A percentile compares a stretch with the other conserved stretches of the same genome.
phyloP scores from a whole-genome alignment of 495 filamentous ascomycete species.

The Trichocladium uniseriatum region DNA sequence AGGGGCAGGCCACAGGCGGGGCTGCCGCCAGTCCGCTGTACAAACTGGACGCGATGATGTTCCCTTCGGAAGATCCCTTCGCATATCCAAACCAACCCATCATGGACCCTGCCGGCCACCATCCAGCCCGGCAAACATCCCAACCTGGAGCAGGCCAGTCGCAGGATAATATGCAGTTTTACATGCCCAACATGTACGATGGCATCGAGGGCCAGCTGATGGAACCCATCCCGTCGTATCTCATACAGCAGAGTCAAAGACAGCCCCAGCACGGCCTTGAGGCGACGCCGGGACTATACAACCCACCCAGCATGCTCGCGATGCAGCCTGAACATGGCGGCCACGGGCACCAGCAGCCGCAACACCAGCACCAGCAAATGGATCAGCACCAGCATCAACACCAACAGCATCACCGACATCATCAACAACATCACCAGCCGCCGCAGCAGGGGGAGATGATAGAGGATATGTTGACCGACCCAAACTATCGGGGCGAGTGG shows the following conservation, averaged over 20 bases:
- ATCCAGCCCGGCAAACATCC: slow-evolving; percentile 13
- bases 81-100: slow-evolving; percentile 82
- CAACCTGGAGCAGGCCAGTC: slow-evolving; percentile 12
- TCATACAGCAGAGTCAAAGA: slow-evolving; percentile 30
- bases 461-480: slow-evolving; percentile 31
- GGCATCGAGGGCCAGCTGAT: slow-evolving; percentile 40
- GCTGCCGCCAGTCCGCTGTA: slow-evolving; percentile 44
- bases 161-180: slow-evolving; percentile 31
- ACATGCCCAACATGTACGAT: slow-evolving; percentile 36
- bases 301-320: slow-evolving; percentile 13
- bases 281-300: slow-evolving; percentile 32
- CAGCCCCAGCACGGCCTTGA: slow-evolving; percentile 26
- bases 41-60: slow-evolving; percentile 84
- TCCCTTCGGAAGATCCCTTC: slow-evolving; percentile 81
- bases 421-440: slow-evolving; percentile 19
- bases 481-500: slow-evolving; percentile 22
- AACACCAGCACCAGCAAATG: slow-evolving; percentile 11
- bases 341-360: slow-evolving; percentile 2
- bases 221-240: slow-evolving; percentile 37
- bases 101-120: slow-evolving; percentile 40
- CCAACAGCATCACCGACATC: slow-evolving; percentile 10
- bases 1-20: slow-evolving; percentile 25
- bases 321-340: slow-evolving; percentile 15
- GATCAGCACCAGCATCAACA: slow-evolving; percentile 3
- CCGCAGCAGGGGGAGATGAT: slow-evolving; percentile 32